Evolutionary conservation across 169 alveolate genomes (phyloP), one percentile per base, ranked within the genome.

Genomic region (Amoebophrya sp.): DNA sequence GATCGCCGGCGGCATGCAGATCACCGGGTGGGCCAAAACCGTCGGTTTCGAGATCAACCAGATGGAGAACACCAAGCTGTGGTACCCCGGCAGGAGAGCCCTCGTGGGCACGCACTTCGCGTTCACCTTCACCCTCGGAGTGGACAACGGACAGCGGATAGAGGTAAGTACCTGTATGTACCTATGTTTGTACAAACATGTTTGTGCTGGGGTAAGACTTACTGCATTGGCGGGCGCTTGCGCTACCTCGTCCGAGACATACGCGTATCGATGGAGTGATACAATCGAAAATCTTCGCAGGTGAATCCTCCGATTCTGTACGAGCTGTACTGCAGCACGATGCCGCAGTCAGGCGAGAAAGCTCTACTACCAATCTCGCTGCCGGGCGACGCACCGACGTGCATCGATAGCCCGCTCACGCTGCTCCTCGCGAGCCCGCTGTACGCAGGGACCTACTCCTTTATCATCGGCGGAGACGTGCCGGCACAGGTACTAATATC

Each of bases 21-120:
- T 58, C 78, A 38, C 45, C 34, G 90, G 90, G 10, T 88, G 90
- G 90, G 69, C 34, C 39, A 26, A 39, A 13, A 42, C 67, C 34
- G 29, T 0, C 90, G 90, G 90, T 34, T 88, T 88, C 50, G 67
- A 88, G 23, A 39, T 88, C 58, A 42, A 88, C 29, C 90, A 88
- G 90, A 88, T 88, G 90, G 13, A 34, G 5, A 88, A 88, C 48
- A 42, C 45, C 58, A 88, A 88, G 50, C 29, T 88, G 58, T 88
- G 67, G 90, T 88, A 88, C 18, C 67, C 48, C n/a, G 7, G 34
- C 69, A 39, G 89, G 48, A 16, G 90, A 1, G 90, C 67, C 10
- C 23, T 88, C 29, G 2, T 7, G 67, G 90, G 67, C 34, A 39
- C 39, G 67, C 48, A 31, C 13, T 88, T 88, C 38, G 90, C 90